phyloP scores from a whole-genome alignment of 2,329 filamentous ascomycete species.

The Stemphylium lycopersici region DNA sequence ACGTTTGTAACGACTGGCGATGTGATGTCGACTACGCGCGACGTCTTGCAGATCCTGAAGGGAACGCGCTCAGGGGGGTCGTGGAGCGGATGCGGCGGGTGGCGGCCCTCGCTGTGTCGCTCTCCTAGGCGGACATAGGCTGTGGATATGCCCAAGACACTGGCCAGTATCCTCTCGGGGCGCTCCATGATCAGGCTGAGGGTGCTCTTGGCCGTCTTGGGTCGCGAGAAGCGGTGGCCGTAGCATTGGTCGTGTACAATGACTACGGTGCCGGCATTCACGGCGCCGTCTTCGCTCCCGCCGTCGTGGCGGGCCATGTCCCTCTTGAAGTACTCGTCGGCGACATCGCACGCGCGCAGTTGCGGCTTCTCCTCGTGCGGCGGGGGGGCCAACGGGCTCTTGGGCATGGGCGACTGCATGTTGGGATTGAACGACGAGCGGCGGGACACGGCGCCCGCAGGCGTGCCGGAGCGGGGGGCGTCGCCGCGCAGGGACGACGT shows the following conservation, averaged over 20 bases:
- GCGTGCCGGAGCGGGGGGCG: constrained; percentile 37
- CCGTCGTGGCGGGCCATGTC: constrained; percentile 70
- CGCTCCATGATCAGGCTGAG: constrained; percentile 88
- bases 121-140: constrained; percentile 92
- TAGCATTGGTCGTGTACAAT: constrained; percentile 94
- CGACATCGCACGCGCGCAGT: constrained; percentile 64
- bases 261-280: constrained; percentile 70
- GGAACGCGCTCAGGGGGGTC: constrained; percentile 68
- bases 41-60: constrained; percentile 85
- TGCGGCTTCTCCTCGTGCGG: constrained; percentile 49
- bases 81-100: constrained; percentile 69
- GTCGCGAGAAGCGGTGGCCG: constrained; percentile 87
- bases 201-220: constrained; percentile 72
- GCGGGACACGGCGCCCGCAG: constrained; percentile 46
- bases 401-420: constrained; percentile 48
- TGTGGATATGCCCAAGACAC: constrained; percentile 78
- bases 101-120: constrained; percentile 72
- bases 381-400: constrained; percentile 47
- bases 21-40: constrained; percentile 71
- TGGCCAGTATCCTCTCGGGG: constrained; percentile 87
- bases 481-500: constrained; percentile 52
- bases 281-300: constrained; percentile 52
- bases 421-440: constrained; percentile 54
- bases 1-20: constrained; percentile 86
- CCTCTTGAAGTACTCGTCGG: constrained; percentile 70